phyloP scores from a whole-genome alignment of 2,329 filamentous ascomycete genomes.

The Ceratocystis variospora region DNA sequence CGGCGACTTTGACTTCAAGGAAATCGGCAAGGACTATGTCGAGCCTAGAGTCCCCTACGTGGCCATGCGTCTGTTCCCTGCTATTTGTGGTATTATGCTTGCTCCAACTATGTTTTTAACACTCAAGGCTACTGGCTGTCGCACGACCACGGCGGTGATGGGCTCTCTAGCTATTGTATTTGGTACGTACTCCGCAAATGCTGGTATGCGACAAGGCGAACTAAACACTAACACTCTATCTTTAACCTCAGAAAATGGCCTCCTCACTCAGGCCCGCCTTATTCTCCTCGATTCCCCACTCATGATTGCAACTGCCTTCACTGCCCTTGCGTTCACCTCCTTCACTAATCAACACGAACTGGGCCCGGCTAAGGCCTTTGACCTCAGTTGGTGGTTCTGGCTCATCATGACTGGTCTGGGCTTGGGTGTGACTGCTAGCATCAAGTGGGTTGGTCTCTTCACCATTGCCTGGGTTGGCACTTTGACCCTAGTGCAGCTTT shows the following conservation, averaged over 20 bases:
- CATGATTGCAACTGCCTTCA: constrained; percentile 84
- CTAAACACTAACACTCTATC: neutral
- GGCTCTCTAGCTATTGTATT: constrained; percentile 83
- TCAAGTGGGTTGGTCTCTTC: constrained; percentile 98
- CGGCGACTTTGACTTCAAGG: constrained; percentile 96
- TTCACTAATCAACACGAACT: constrained; percentile 97
- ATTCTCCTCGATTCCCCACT: constrained; percentile 94
- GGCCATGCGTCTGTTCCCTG: constrained; percentile 88
- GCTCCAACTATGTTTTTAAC: constrained; percentile 92
- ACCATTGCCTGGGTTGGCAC: constrained; percentile 96
- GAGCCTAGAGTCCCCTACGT: constrained; percentile 94
- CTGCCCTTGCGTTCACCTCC: constrained; percentile 74
- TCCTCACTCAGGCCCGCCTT: constrained; percentile 85
- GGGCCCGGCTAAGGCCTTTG: constrained; percentile 76
- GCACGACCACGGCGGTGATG: constrained; percentile 68
- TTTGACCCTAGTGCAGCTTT: constrained; percentile 82
- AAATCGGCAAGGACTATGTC: constrained; percentile 97
- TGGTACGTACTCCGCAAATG: constrained; percentile 43
- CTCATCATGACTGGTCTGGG: constrained; percentile 72
- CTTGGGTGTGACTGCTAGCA: constrained; percentile 79
- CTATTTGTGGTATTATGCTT: constrained; percentile 73
- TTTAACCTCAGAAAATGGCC: constrained; percentile 63
- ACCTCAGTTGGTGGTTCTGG: constrained; percentile 96
- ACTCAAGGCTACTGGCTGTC: constrained; percentile 78
- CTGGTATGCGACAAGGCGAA: neutral